Conservation (phyloP, 2,329 filamentous ascomycete genomes). For the Apiospora sp. region DNA sequence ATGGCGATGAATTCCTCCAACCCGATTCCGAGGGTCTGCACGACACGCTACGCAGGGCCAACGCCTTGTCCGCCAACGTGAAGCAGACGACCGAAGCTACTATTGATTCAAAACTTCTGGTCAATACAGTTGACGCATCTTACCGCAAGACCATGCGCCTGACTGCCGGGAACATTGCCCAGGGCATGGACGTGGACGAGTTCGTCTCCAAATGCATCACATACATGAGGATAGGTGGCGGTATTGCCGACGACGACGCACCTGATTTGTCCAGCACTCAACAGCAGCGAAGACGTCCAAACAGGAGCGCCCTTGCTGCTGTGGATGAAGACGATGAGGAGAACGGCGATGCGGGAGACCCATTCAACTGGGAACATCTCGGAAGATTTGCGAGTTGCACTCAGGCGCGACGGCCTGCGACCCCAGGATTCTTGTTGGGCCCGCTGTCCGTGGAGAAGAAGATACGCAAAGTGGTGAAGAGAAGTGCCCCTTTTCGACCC, state of each 20-base stretch:
- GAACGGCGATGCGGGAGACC: conserved; percentile 74
- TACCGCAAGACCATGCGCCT: conserved; percentile 80
- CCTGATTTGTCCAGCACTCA: conserved; percentile 60
- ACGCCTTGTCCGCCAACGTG: conserved; percentile 71
- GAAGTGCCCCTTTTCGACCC: conserved; percentile 74
- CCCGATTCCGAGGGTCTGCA: conserved; percentile 70
- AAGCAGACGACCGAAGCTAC: conserved; percentile 91
- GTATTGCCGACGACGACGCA: conserved; percentile 59
- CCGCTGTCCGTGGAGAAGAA: conserved; percentile 91
- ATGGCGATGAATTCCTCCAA: conserved; percentile 74
- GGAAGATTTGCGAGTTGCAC: conserved; percentile 81
- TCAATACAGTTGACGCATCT: conserved; percentile 80
- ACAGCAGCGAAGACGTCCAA: conserved; percentile 51
- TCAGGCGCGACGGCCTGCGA: conserved; percentile 74
- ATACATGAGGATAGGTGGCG: conserved; percentile 79
- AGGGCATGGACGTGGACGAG: conserved; percentile 87
- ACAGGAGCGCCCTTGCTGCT: conserved; percentile 42
- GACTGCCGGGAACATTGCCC: conserved; percentile 74
- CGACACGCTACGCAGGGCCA: conserved; percentile 71
- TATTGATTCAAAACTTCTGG: conserved; percentile 86
- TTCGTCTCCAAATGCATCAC: conserved; percentile 89
- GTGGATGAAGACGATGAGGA: conserved; percentile 69
- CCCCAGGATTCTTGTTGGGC: conserved; percentile 86
- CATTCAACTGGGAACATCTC: conserved; percentile 85
- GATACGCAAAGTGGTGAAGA: conserved; percentile 72